These are phyloP conservation scores for Ploettnerulaceae sp. DNA, from an alignment of 2,329 filamentous ascomycete species.

Conservation along the genomic window DNA sequence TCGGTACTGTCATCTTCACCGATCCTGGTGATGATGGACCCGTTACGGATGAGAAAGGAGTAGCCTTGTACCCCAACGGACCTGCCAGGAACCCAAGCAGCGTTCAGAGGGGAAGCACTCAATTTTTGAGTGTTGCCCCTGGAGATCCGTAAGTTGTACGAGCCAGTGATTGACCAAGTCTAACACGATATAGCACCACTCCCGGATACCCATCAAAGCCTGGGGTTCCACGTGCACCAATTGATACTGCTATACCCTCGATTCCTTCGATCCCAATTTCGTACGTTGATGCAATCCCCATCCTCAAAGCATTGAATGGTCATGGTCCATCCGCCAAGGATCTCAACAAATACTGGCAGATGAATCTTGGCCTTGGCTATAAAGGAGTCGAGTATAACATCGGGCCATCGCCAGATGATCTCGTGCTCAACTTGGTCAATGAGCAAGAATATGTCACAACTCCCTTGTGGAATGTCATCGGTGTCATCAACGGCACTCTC, in stretches of 20 bases:
- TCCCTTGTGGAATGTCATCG: constrained; percentile 87
- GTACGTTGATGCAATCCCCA: constrained; percentile 77
- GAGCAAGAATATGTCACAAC: constrained; percentile 78
- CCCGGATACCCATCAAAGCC: constrained; percentile 92
- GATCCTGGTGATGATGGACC: constrained; percentile 87
- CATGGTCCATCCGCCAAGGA: constrained; percentile 74
- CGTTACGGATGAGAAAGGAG: constrained; percentile 75
- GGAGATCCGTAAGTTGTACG: constrained; percentile 66
- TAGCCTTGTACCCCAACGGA: constrained; percentile 74
- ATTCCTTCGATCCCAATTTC: constrained; percentile 93
- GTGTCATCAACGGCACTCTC: constrained; percentile 82
- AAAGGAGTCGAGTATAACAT: constrained; percentile 67
- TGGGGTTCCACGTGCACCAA: constrained; percentile 70
- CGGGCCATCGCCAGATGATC: constrained; percentile 60
- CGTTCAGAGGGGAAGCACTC: constrained; percentile 82
- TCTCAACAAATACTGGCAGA: constrained; percentile 64
- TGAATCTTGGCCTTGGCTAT: constrained; percentile 55
- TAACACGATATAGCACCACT: constrained; percentile 60
- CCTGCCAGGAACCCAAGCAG: constrained; percentile 83
- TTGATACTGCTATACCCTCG: constrained; percentile 65
- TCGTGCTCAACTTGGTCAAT: constrained; percentile 70
- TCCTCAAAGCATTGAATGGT: constrained; percentile 86
- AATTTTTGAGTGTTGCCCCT: constrained; percentile 67
- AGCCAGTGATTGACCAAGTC: background rate
- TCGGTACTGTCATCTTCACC: constrained; percentile 78